Conservation (phyloP, 2,329 filamentous ascomycete genomes). For the Pestalotiopsis sp. region DNA sequence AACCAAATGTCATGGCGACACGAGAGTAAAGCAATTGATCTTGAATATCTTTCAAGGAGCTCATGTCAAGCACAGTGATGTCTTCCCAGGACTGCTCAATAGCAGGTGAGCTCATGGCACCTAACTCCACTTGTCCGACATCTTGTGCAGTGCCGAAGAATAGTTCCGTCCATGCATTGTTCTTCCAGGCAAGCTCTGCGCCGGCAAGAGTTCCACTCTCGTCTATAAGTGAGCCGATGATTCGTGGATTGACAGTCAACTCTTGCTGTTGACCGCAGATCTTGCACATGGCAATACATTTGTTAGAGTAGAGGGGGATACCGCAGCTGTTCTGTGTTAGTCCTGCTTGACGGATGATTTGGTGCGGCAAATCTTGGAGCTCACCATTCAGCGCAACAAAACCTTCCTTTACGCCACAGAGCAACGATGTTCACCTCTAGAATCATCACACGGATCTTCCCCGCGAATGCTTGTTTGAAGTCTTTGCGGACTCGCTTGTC, state of each 20-base stretch:
- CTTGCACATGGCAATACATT: slow-evolving; percentile 36
- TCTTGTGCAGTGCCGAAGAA: slow-evolving; percentile 26
- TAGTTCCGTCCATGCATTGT: slow-evolving; percentile 51
- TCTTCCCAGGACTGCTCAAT: slow-evolving; percentile 46
- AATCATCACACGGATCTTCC: slow-evolving; percentile 40
- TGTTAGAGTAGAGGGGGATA: slow-evolving; percentile 55
- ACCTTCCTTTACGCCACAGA: slow-evolving; percentile 32
- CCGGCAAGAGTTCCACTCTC: slow-evolving; percentile 56
- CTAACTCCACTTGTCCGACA: background rate
- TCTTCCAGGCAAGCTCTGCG: slow-evolving; percentile 56
- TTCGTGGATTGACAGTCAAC: slow-evolving; percentile 41
- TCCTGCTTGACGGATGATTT: background rate
- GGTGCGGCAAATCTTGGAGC: slow-evolving; percentile 6
- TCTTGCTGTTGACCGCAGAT: slow-evolving; percentile 34
- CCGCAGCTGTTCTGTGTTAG: slow-evolving; percentile 46
- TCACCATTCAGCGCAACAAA: slow-evolving; percentile 45
- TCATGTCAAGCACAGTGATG: slow-evolving; percentile 36
- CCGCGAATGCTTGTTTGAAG: slow-evolving; percentile 36
- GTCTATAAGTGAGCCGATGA: slow-evolving; percentile 45
- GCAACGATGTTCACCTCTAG: slow-evolving; percentile 32
- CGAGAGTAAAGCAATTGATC: slow-evolving; percentile 53
- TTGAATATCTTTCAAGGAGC: slow-evolving; percentile 51
- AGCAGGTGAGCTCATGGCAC: slow-evolving; percentile 32
- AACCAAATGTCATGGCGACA: slow-evolving; percentile 57
- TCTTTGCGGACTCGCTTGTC: slow-evolving; percentile 42